phyloP scores from a whole-genome alignment of 2,329 filamentous ascomycete species.

The Ceratocystis huliohia region DNA sequence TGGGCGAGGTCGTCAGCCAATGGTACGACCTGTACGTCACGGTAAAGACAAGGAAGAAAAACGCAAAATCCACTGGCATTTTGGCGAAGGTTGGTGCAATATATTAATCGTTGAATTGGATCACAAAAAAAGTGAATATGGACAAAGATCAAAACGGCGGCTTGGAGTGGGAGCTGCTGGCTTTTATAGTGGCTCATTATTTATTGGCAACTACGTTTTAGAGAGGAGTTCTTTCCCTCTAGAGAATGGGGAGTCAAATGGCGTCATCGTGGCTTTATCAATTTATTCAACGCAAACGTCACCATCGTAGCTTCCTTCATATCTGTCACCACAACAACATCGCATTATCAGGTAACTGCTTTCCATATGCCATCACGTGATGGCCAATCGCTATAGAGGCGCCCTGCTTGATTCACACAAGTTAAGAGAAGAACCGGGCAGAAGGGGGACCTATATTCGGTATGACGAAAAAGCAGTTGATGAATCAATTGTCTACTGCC shows the following conservation, averaged over 20 bases:
- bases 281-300: too few relatives aligned
- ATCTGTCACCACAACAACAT: too few relatives aligned
- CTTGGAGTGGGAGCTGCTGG: not conserved
- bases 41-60: not conserved
- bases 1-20: not conserved
- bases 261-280: not conserved
- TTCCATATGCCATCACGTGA: too few relatives aligned
- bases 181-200: not conserved
- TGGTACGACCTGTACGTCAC: constrained; percentile 4
- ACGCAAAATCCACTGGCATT: not conserved
- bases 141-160: not conserved
- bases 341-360: too few relatives aligned
- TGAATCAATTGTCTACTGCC: too few relatives aligned
- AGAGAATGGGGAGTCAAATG: not conserved
- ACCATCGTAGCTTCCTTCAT: too few relatives aligned
- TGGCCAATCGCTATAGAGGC: too few relatives aligned
- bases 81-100: not conserved
- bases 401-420: too few relatives aligned
- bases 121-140: not conserved
- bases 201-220: not conserved
- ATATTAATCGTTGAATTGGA: not conserved
- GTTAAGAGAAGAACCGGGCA: too few relatives aligned
- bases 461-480: too few relatives aligned
- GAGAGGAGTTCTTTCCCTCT: not conserved
- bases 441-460: too few relatives aligned